Base-by-base conservation (phyloP, 331 rosid genomes). In the Acacia pycnantha region DNA sequence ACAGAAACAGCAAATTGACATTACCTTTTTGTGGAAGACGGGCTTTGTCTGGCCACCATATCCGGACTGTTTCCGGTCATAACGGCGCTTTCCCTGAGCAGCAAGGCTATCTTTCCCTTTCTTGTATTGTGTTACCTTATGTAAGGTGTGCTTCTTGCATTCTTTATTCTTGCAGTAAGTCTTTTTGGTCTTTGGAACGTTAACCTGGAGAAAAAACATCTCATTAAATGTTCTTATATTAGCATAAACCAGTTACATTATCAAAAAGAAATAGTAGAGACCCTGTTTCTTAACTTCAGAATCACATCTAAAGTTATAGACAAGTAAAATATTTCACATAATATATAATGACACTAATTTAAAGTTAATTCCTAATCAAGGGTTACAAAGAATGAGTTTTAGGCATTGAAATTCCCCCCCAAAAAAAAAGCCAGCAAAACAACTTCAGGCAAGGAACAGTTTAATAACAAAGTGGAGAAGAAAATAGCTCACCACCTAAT, bases 101-200 rank as follows among this genome's bases (percentile, higher is more conserved):
- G 97, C 97, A 78, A 92, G 94, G 70, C 97, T 92, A 33, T 91
- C 98, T 84, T 94, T 94, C 4, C 98, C 97, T 88, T 91, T 94
- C 86, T 94, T 94, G 82, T 93, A 94, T 77, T 94, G 98, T 2
- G 98, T 94, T 0, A 94, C 98, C 83, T 95, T 95, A 85, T 95
- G 98, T 79, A 93, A 81, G 48, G 97, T 91, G 81, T 95, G 98
- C 90, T 95, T 95, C 84, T 77, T 95, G 94, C 98, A 93, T n/a
- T 88, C 97, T 88, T 95, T 95, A 83, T 85, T 95, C 90, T 93
- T 95, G 91, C 98, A 95, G 90, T 93, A 95, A 11, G 98, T 95
- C 89, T 93, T 95, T 90, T 92, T 95, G 0, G 97, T 95, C 91
- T 95, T 95, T 0, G 98, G 98, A 87, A 95, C 98, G 85, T 95